Percentiles rank a stretch among this genome's conserved stretches.
phyloP scores from a whole-genome alignment of 148 eudicot species.

The Camellia japonica region DNA sequence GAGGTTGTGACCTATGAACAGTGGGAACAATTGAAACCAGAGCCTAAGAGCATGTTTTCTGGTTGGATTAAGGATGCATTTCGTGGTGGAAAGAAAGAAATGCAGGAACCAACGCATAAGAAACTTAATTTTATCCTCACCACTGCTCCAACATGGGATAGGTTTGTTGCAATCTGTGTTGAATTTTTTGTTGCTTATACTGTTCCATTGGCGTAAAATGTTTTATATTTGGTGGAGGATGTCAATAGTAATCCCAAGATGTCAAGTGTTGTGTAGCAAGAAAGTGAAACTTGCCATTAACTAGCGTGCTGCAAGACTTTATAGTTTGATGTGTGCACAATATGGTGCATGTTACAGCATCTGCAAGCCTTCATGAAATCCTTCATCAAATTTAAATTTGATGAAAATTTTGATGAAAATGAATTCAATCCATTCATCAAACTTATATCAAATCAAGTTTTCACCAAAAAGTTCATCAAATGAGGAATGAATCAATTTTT shows the following conservation, averaged over 20 bases:
- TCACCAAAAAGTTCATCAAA: too few relatives aligned
- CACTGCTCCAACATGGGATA: slow-evolving; percentile 90
- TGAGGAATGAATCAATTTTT: too few relatives aligned
- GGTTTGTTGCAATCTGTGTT: slow-evolving; percentile 41
- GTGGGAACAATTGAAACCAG: slow-evolving; percentile 67
- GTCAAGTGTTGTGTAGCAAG: not conserved
- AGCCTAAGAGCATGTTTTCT: slow-evolving; percentile 46
- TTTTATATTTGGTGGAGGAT: not conserved
- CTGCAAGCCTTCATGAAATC: too few relatives aligned
- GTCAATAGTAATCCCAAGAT: not conserved
- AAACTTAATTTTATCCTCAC: slow-evolving; percentile 63
- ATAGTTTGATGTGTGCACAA: not conserved
- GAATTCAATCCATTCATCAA: too few relatives aligned
- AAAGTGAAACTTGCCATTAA: not conserved
- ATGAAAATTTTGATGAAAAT: too few relatives aligned
- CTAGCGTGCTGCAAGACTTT: not conserved
- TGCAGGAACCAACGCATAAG: slow-evolving; percentile 65
- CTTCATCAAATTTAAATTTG: too few relatives aligned
- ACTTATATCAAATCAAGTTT: too few relatives aligned
- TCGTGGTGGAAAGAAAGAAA: slow-evolving; percentile 60
- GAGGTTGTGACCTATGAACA: slow-evolving; percentile 86
- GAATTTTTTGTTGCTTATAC: not conserved
- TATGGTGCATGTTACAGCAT: not conserved
- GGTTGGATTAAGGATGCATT: slow-evolving; percentile 86
- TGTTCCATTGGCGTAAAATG: not conserved